Percentiles rank a stretch among this genome's conserved stretches.
Evolutionary conservation across 2,329 filamentous ascomycete genomes (phyloP).

Genomic region (Diaporthe nobilis): DNA sequence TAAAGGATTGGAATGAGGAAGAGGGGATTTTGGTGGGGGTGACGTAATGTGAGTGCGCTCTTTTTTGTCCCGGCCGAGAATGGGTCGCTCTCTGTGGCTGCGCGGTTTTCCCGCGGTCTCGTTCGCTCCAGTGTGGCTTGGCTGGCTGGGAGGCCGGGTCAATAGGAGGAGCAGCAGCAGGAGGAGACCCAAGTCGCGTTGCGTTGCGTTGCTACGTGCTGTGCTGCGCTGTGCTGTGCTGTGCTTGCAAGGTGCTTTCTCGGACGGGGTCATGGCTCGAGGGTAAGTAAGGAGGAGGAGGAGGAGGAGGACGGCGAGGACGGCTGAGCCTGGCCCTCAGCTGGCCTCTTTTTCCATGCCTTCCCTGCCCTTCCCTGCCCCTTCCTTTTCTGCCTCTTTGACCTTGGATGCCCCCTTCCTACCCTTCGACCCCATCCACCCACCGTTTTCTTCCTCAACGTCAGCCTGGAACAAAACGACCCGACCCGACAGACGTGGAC

Average conservation of each 20-base stretch:
- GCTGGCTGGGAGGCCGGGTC: conserved; percentile 2
- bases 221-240: conserved; percentile 14
- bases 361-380: conserved; percentile 31
- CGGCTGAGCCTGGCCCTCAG: conserved; percentile 27
- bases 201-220: conserved; percentile 13
- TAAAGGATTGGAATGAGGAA: no score
- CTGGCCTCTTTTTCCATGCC: conserved; percentile 21
- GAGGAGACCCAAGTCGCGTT: conserved; percentile 10
- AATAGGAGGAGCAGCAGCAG: conserved; percentile 7
- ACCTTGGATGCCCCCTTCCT: conserved; percentile 1
- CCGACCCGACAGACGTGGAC: conserved; percentile 15
- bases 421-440: not conserved
- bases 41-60: no score
- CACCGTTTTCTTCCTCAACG: conserved; percentile 16
- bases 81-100: conserved; percentile 16
- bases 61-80: not conserved
- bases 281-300: not conserved
- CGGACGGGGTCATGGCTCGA: conserved; percentile 2
- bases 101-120: conserved; percentile 21
- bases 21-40: no score
- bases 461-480: conserved; percentile 13
- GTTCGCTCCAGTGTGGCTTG: conserved; percentile 23
- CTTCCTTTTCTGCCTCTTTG: conserved; percentile 31
- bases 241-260: not conserved
- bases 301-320: not conserved